Conservation (phyloP, 169 alveolate genomes). For the Plasmodium chabaudi region DNA sequence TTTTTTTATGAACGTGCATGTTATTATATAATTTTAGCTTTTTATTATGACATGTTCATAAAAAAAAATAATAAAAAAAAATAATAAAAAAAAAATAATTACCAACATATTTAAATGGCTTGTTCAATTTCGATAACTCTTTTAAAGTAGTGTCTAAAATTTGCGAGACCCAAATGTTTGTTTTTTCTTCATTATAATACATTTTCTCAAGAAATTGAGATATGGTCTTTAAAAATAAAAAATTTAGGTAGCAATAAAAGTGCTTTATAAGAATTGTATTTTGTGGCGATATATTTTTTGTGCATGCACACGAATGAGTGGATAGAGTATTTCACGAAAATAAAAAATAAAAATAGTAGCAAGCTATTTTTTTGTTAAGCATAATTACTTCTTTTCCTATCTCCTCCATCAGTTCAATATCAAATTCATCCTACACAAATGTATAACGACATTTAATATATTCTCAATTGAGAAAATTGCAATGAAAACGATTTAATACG, state of each 20-base stretch:
- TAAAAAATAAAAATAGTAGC: neutral
- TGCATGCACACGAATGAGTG: neutral
- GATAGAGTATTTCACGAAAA: neutral
- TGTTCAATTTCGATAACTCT: constrained; percentile 85
- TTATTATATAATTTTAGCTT: neutral
- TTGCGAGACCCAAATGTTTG: constrained; percentile 85
- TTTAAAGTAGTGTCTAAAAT: constrained; percentile 85
- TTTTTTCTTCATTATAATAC: constrained; percentile 83
- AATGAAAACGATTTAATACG: no score
- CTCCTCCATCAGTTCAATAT: constrained; percentile 81
- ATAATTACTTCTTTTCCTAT: constrained; percentile 77
- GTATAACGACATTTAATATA: constrained; percentile 4
- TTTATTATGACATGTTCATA: neutral
- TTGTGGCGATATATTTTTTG: no score
- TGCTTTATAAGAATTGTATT: no score
- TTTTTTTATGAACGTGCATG: no score
- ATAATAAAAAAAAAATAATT: neutral
- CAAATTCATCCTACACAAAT: constrained; percentile 78
- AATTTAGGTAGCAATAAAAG: no score
- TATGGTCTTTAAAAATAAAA: constrained; percentile 74
- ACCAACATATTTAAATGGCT: constrained; percentile 87
- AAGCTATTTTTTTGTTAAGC: no score
- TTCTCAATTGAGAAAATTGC: constrained; percentile 3
- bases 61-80: neutral
- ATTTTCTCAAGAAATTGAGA: constrained; percentile 78